Evolutionary conservation across 2,329 filamentous ascomycete genomes (phyloP).

Genomic region (Scedosporium apiospermum): DNA sequence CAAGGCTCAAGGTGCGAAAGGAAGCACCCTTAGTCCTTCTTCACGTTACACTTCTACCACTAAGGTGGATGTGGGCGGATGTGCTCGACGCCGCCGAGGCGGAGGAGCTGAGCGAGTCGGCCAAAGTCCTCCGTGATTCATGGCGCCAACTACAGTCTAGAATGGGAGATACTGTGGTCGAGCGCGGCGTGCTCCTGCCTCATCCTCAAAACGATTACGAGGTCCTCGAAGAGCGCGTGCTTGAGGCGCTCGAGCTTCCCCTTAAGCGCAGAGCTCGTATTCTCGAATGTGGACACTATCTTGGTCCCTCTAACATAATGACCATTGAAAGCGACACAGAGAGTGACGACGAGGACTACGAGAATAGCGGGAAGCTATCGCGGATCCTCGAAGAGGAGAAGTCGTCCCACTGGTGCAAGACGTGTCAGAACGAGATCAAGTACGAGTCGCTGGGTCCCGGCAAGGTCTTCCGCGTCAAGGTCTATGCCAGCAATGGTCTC

Average conservation of each 20-base stretch:
- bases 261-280: conserved; percentile 55
- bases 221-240: conserved; percentile 64
- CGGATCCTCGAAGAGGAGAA: conserved; percentile 15
- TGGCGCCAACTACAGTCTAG: conserved; percentile 62
- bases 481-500: conserved; percentile 90
- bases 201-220: conserved; percentile 77
- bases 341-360: conserved; percentile 30
- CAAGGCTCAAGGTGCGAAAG: conserved; percentile 45
- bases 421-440: conserved; percentile 44
- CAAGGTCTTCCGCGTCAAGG: conserved; percentile 67
- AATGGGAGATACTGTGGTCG: conserved; percentile 61
- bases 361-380: background rate
- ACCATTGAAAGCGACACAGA: conserved; percentile 30
- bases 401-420: conserved; percentile 43
- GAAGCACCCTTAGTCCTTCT: conserved; percentile 65
- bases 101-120: conserved; percentile 31
- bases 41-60: conserved; percentile 66
- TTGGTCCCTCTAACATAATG: conserved; percentile 48
- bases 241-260: conserved; percentile 66
- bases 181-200: conserved; percentile 64
- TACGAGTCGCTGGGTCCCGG: conserved; percentile 42
- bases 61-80: conserved; percentile 55
- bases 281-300: conserved; percentile 68
- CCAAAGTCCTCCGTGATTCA: conserved; percentile 47
- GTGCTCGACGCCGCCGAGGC: conserved; percentile 36